These are phyloP conservation scores for Chrysoporthe deuterocubensis DNA, from an alignment of 2,329 filamentous ascomycete genomes.

Conservation along the genomic window DNA sequence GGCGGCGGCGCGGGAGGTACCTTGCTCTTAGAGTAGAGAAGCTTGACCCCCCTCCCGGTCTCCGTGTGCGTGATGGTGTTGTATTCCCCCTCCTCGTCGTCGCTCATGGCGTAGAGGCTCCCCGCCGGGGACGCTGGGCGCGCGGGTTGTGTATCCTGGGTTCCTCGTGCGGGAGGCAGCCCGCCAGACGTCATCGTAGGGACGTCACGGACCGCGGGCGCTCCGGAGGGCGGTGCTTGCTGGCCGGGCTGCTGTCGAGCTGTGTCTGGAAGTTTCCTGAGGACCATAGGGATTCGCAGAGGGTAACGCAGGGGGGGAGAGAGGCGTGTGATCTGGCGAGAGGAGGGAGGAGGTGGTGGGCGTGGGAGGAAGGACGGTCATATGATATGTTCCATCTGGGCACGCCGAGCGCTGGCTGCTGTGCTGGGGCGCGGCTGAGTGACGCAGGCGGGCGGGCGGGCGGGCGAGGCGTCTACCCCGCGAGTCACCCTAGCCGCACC, in stretches of 20 bases:
- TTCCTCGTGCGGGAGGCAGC: slow-evolving; percentile 16
- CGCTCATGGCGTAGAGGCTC: slow-evolving; percentile 94
- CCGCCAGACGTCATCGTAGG: slow-evolving; percentile 40
- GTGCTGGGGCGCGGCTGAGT: slow-evolving; percentile 5
- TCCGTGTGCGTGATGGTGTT: slow-evolving; percentile 85
- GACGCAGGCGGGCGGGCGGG: background rate
- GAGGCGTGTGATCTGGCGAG: background rate
- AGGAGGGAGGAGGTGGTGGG: background rate
- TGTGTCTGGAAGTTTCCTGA: slow-evolving; percentile 9
- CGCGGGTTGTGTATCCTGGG: slow-evolving; percentile 32
- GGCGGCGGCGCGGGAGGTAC: slow-evolving; percentile 46
- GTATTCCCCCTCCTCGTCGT: slow-evolving; percentile 95
- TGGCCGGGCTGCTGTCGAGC: background rate
- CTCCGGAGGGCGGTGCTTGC: background rate
- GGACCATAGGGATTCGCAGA: slow-evolving; percentile 6
- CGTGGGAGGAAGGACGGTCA: slow-evolving; percentile 14
- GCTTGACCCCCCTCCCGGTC: slow-evolving; percentile 82
- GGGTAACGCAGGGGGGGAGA: no score
- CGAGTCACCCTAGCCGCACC: background rate
- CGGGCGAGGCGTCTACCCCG: slow-evolving; percentile 12
- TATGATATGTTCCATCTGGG: slow-evolving; percentile 10
- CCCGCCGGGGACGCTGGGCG: slow-evolving; percentile 72
- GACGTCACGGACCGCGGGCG: slow-evolving; percentile 2
- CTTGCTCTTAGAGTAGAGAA: slow-evolving; percentile 97
- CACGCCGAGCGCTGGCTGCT: background rate